Percentiles rank a stretch among this genome's conserved stretches.
Evolutionary conservation across 2,329 filamentous ascomycete species (phyloP).

Genomic region (Pseudogymnoascus sp.): DNA sequence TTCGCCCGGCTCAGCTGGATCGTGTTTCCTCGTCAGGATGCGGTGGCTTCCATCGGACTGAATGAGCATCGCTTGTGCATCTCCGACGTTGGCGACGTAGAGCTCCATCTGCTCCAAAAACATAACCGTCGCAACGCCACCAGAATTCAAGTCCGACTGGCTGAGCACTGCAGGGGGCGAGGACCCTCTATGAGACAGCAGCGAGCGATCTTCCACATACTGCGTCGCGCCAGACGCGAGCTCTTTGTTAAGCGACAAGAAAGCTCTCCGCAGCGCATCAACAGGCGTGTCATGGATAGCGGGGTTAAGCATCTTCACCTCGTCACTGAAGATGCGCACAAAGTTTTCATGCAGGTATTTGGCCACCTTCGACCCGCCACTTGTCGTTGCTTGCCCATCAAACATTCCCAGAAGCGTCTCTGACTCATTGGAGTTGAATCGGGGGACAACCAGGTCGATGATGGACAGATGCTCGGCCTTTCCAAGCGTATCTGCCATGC

Average conservation of each 20-base stretch:
- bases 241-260: slow-evolving; percentile 87
- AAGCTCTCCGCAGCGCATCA: slow-evolving; percentile 79
- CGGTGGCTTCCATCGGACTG: slow-evolving; percentile 77
- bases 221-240: slow-evolving; percentile 78
- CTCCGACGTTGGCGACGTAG: slow-evolving; percentile 90
- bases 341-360: slow-evolving; percentile 97
- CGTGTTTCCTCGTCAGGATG: slow-evolving; percentile 83
- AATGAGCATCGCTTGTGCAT: slow-evolving; percentile 92
- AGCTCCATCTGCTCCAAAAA: slow-evolving; percentile 86
- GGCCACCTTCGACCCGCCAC: slow-evolving; percentile 87
- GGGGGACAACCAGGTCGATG: slow-evolving; percentile 88
- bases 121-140: slow-evolving; percentile 83
- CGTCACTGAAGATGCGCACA: slow-evolving; percentile 70
- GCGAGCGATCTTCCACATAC: slow-evolving; percentile 64
- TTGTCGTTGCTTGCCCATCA: slow-evolving; percentile 83
- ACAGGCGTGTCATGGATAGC: slow-evolving; percentile 64
- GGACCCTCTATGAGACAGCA: slow-evolving; percentile 61
- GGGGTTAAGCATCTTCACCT: slow-evolving; percentile 65
- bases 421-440: slow-evolving; percentile 81
- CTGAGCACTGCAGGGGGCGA: slow-evolving; percentile 68
- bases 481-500: slow-evolving; percentile 93
- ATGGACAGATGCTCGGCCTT: slow-evolving; percentile 92
- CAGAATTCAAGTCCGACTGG: slow-evolving; percentile 82
- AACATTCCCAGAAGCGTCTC: slow-evolving; percentile 93
- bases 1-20: slow-evolving; percentile 79